Conservation (phyloP, 805 yeast species). For the Crinitomyces ghanaensis region DNA sequence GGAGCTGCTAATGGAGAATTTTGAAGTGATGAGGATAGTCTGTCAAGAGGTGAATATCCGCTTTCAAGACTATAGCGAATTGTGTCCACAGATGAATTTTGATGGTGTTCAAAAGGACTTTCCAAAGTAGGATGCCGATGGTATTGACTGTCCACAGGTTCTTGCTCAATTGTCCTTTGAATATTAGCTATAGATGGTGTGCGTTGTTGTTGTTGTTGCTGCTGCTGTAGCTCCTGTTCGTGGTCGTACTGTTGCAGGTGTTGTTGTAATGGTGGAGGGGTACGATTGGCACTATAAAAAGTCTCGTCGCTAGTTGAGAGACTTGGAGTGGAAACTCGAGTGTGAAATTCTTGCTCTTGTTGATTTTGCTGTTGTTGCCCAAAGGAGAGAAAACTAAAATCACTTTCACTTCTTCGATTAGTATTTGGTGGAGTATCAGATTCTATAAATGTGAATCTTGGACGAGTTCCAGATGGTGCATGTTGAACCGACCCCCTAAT, state of each 20-base stretch:
- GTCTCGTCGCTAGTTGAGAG: background rate
- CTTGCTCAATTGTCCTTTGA: too few species aligned
- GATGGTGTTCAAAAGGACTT: too few species aligned
- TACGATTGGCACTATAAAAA: background rate
- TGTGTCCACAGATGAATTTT: too few species aligned
- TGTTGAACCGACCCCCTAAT: too few species aligned
- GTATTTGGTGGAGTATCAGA: conserved; percentile 7
- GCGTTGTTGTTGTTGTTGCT: background rate
- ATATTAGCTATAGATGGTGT: too few species aligned
- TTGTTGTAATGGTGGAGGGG: conserved; percentile 1
- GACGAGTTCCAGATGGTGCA: too few species aligned
- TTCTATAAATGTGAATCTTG: conserved; percentile 10
- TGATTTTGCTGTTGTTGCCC: conserved; percentile 2
- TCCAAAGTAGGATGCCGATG: too few species aligned
- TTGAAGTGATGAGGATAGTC: too few species aligned
- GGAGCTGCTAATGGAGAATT: too few species aligned
- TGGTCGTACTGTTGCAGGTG: conserved; percentile 1
- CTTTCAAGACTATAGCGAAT: too few species aligned
- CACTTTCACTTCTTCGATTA: conserved; percentile 8
- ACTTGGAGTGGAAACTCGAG: background rate
- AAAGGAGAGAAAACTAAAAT: conserved; percentile 9
- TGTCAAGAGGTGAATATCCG: too few species aligned
- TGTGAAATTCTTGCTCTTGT: conserved; percentile 1
- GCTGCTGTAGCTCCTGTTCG: background rate
- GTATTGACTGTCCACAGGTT: too few species aligned